A percentile compares a stretch with the other conserved stretches of the same genome.
These are phyloP conservation scores for Aspergillus jensenii DNA, from an alignment of 2,329 filamentous ascomycete genomes.

Conservation along the genomic window DNA sequence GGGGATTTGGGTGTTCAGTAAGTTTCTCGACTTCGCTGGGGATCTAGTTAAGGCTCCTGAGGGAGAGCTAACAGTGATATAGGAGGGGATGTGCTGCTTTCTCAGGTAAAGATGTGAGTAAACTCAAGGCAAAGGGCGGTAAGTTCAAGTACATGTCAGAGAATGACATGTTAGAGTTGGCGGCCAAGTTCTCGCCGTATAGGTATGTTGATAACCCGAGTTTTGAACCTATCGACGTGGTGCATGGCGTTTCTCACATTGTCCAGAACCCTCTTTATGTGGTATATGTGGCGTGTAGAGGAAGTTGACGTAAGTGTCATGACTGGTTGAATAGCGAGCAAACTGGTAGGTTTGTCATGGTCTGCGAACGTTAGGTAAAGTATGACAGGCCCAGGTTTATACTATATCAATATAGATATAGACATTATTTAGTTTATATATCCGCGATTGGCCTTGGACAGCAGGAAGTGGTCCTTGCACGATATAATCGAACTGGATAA, in stretches of 20 bases:
- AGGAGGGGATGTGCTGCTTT: constrained; percentile 86
- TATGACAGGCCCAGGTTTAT: background rate
- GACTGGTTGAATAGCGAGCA: constrained; percentile 13
- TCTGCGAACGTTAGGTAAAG: background rate
- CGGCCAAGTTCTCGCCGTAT: constrained; percentile 80
- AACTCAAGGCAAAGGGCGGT: constrained; percentile 74
- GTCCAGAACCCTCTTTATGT: constrained; percentile 83
- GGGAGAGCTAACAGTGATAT: constrained; percentile 14
- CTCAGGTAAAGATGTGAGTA: constrained; percentile 76
- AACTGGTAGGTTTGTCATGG: background rate
- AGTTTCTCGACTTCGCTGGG: constrained; percentile 28
- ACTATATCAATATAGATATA: background rate
- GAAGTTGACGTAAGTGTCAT: constrained; percentile 69
- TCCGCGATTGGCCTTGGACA: background rate
- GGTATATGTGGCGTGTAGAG: constrained; percentile 93
- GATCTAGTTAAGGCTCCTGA: background rate
- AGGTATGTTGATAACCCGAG: constrained; percentile 48
- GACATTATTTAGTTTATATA: background rate
- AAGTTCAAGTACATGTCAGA: constrained; percentile 99
- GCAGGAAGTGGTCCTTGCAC: background rate
- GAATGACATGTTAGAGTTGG: constrained; percentile 82
- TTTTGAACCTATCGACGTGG: background rate
- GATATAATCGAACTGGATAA: background rate
- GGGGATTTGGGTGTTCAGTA: constrained; percentile 90
- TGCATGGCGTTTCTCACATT: constrained; percentile 17